Evolutionary conservation across 202 grass and related monocot species (phyloP).

Genomic region (Cymbopogon flexuosus): DNA sequence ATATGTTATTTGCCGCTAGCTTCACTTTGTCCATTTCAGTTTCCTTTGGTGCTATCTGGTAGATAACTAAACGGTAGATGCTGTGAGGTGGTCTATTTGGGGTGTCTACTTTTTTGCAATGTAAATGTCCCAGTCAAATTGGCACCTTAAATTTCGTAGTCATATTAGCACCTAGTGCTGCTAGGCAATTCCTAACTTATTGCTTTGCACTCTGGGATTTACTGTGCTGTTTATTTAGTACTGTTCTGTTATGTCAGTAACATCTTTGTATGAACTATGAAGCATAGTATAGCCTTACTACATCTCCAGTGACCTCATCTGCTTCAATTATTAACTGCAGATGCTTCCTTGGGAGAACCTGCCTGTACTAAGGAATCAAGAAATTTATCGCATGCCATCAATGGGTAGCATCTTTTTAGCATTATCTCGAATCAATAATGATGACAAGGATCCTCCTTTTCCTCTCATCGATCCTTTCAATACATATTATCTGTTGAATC

Average conservation of each 20-base stretch:
- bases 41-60: constrained; percentile 12
- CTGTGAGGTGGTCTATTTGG: background rate
- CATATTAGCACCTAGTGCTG: background rate
- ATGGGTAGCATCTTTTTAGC: constrained; percentile 51
- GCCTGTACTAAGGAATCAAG: constrained; percentile 73
- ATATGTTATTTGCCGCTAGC: background rate
- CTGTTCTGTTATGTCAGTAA: background rate
- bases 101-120: background rate
- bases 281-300: background rate
- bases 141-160: background rate
- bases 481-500: constrained; percentile 78
- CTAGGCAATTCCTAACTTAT: background rate
- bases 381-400: constrained; percentile 92
- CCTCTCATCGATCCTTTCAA: constrained; percentile 62
- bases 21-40: background rate
- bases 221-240: constrained; percentile 1
- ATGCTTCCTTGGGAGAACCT: constrained; percentile 98
- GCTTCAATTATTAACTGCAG: constrained; percentile 43
- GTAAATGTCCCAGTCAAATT: background rate
- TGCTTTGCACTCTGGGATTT: background rate
- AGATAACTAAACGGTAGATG: background rate
- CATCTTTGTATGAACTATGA: background rate
- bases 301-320: constrained; percentile 18
- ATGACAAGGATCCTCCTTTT: constrained; percentile 40
- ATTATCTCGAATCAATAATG: constrained; percentile 46